Percentiles rank a stretch among this genome's conserved stretches.
Conservation (phyloP, 2,329 filamentous ascomycete species). For the Xylariales sp. region DNA sequence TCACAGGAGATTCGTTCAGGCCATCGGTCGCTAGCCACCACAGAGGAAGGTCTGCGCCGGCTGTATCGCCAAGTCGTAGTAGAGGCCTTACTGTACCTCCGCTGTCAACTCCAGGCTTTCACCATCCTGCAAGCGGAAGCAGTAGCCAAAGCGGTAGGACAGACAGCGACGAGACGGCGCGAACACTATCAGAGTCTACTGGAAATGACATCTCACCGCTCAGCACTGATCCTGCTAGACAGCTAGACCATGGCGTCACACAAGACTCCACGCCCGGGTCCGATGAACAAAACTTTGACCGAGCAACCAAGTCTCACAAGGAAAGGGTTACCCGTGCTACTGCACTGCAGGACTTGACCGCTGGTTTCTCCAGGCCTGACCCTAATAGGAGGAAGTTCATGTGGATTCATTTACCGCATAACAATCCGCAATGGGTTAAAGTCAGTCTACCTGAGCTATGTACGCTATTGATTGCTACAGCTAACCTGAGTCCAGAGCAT, state of each 20-base stretch:
- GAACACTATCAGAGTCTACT: conserved; percentile 28
- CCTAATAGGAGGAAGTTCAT: conserved; percentile 43
- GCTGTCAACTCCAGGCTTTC: conserved; percentile 22
- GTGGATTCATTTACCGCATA: conserved; percentile 55
- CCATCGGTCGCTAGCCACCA: conserved; percentile 20
- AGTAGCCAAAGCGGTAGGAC: conserved; percentile 23
- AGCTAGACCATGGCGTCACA: background rate
- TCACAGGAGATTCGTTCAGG: conserved; percentile 26
- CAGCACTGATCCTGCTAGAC: background rate
- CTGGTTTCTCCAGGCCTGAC: conserved; percentile 36
- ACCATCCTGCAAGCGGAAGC: conserved; percentile 24
- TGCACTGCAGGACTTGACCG: conserved; percentile 26
- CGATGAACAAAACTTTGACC: conserved; percentile 7
- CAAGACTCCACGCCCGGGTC: conserved; percentile 1
- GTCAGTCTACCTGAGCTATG: conserved; percentile 26
- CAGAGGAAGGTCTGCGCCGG: conserved; percentile 18
- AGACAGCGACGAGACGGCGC: conserved; percentile 12
- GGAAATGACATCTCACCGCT: conserved; percentile 20
- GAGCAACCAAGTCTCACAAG: conserved; percentile 7
- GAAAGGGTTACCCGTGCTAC: conserved; percentile 13
- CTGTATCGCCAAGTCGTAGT: conserved; percentile 13
- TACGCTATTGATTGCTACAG: conserved; percentile 18
- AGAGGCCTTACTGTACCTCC: conserved; percentile 30
- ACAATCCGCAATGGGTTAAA: conserved; percentile 55
- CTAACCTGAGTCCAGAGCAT: conserved; percentile 21